Evolutionary conservation across 1,284 basidiomycete species (phyloP).

Genomic region (Porphyrellus sp.): DNA sequence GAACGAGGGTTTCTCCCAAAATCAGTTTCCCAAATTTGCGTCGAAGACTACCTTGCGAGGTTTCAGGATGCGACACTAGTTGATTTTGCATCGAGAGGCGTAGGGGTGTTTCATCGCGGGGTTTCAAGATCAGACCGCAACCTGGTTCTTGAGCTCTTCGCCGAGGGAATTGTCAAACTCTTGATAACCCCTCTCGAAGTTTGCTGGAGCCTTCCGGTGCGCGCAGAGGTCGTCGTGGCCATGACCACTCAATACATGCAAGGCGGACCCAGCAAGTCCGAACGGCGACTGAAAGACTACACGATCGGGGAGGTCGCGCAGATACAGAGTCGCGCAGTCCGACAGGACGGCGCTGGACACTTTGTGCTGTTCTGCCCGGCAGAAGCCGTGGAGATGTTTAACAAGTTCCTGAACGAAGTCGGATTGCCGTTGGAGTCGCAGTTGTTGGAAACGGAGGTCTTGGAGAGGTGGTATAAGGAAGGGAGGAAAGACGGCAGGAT

Average conservation of each 20-base stretch:
- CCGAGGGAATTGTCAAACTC: conserved; percentile 77
- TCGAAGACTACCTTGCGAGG: conserved; percentile 60
- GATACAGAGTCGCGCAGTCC: conserved; percentile 88
- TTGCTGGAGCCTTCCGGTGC: conserved; percentile 84
- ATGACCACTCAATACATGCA: conserved; percentile 91
- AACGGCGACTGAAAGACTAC: conserved; percentile 79
- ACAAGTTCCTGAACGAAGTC: conserved; percentile 78
- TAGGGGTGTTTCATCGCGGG: conserved; percentile 85
- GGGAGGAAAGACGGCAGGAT: conserved; percentile 42
- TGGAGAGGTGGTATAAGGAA: conserved; percentile 53
- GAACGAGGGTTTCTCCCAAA: conserved; percentile 68
- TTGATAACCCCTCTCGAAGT: conserved; percentile 81
- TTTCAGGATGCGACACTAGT: conserved; percentile 67
- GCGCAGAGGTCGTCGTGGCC: conserved; percentile 78
- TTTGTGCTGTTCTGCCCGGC: conserved; percentile 88
- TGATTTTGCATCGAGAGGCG: conserved; percentile 84
- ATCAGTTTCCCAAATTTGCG: conserved; percentile 49
- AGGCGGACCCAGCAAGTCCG: conserved; percentile 44
- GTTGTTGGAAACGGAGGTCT: conserved; percentile 52
- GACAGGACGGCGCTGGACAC: conserved; percentile 57
- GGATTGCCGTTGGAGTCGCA: conserved; percentile 89
- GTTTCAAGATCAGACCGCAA: conserved; percentile 70
- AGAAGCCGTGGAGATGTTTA: conserved; percentile 76
- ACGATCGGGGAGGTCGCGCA: conserved; percentile 76
- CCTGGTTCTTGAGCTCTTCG: conserved; percentile 80